phyloP scores from a whole-genome alignment of 148 eudicot species.

The Spergularia marina region DNA sequence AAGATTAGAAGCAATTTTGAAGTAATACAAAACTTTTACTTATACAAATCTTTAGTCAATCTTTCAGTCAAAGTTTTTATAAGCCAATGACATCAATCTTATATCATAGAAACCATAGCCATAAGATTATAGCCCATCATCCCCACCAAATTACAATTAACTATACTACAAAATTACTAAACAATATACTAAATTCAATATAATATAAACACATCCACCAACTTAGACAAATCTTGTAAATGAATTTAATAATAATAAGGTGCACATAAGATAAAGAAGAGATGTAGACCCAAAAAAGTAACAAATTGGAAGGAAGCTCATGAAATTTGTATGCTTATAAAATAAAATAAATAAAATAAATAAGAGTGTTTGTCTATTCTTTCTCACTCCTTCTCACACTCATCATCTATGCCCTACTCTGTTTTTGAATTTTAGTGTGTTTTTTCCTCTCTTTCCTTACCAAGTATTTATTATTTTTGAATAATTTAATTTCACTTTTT shows the following conservation, averaged over 20 bases:
- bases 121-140: conserved; percentile 20
- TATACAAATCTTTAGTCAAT: conserved; percentile 40
- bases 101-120: conserved; percentile 33
- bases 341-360: no score
- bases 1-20: conserved; percentile 33
- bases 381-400: conserved; percentile 23
- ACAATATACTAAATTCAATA: background rate
- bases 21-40: conserved; percentile 16
- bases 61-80: conserved; percentile 59
- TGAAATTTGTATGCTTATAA: conserved; percentile 47
- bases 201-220: background rate
- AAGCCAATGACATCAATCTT: conserved; percentile 55
- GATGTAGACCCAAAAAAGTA: conserved; percentile 38
- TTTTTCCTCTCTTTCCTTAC: conserved; percentile 14
- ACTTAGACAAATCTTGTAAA: conserved; percentile 20
- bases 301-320: conserved; percentile 58
- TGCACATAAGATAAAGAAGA: conserved; percentile 4
- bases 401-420: conserved; percentile 10
- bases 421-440: background rate
- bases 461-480: background rate
- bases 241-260: background rate
- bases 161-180: background rate
- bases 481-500: conserved; percentile 1
- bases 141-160: conserved; percentile 14
- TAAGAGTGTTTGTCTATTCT: conserved; percentile 29